Conservation (phyloP, 345 rosid genomes). For the Tarenaya hassleriana region DNA sequence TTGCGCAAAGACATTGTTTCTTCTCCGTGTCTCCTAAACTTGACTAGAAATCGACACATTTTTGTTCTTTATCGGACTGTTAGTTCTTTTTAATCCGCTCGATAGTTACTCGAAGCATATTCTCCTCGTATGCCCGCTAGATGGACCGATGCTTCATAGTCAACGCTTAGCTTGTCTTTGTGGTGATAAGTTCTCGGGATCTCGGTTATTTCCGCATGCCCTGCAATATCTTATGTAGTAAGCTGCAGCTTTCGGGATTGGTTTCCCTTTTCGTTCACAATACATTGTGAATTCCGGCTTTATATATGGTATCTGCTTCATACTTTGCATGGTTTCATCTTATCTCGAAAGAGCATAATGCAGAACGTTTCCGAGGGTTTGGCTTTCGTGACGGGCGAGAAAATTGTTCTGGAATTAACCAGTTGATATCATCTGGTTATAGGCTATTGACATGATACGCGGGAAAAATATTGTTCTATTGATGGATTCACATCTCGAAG, state of each 20-base stretch:
- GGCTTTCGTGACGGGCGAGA: neutral
- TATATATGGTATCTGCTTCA: neutral
- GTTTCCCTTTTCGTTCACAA: neutral
- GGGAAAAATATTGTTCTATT: constrained; percentile 46
- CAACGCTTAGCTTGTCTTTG: too few relatives aligned
- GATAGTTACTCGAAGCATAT: too few relatives aligned
- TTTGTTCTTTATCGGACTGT: too few relatives aligned
- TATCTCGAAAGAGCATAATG: too few relatives aligned
- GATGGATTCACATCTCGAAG: constrained; percentile 76
- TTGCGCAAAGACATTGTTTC: too few relatives aligned
- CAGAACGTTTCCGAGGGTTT: neutral
- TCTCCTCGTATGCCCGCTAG: too few relatives aligned
- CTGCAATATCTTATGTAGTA: neutral
- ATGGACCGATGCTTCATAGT: too few relatives aligned
- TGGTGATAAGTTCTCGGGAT: too few relatives aligned
- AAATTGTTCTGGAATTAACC: neutral
- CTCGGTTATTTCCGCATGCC: too few relatives aligned
- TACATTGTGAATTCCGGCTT: neutral
- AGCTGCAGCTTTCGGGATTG: neutral
- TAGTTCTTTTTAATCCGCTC: too few relatives aligned
- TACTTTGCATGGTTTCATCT: too few relatives aligned
- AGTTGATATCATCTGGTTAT: neutral
- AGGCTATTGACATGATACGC: constrained; percentile 76
- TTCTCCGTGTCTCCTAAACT: neutral
- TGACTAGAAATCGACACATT: neutral